Base-by-base conservation (phyloP, 2,329 filamentous ascomycete species). In the Elsinoe australis region DNA sequence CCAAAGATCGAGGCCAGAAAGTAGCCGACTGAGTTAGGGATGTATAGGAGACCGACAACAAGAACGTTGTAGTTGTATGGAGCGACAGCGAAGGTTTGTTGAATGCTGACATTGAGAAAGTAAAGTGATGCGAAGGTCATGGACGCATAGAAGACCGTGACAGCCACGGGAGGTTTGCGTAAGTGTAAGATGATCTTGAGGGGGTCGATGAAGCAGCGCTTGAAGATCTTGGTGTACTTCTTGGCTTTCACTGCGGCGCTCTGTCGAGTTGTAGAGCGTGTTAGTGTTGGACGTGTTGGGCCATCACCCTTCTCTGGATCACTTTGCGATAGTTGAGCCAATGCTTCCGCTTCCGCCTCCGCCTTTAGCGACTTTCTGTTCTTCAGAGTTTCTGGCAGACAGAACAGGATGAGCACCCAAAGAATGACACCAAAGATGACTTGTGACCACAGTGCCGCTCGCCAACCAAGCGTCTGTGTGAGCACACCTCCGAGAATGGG, bases 61-160 rank as follows among this genome's bases (percentile, higher is more conserved):
- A 87, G 70, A 35, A 79, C 76, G 4, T 70, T 66, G 62, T 80
- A 92, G 57, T 71, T 71, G 67, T 92, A 94, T 0, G 87, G 86
- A 1, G 71, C 56, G 3, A 61, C 59, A 4, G 75, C 75, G 62
- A 89, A 90, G 7, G 78, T 80, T 47, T 80, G 70, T 63, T 90
- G 81, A 36, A 90, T 71, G 49, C 80, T 81, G 57, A 92, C 82
- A 63, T 90, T 92, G 58, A 87, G 73, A 9, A 90, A 68, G 64
- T 86, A 92, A 5, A 92, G 74, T 1, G 79, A 73, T 24, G 80
- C 82, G 61, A 90, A 92, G 4, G 85, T 82, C 54, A 90, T 78
- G 52, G 80, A 78, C 6, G 84, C 82, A 56, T 85, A 83, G 61
- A 80, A 79, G 10, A 92, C 85, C 0, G 80, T 85, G 45, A 89